These are phyloP conservation scores for Termitomyces sp. DNA, from an alignment of 768 basidiomycete species.

Conservation along the genomic window DNA sequence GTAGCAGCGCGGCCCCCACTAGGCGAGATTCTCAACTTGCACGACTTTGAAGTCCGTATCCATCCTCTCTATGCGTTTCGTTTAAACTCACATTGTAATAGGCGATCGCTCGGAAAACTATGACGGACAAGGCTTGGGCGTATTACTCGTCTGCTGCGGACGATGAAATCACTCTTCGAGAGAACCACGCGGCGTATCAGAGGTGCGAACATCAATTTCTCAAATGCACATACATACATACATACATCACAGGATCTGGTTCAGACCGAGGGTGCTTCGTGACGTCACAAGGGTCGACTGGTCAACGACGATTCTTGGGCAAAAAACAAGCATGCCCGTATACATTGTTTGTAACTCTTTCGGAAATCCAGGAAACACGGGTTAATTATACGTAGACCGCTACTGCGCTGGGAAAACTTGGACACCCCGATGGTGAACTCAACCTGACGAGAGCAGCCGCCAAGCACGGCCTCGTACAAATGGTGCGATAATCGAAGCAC, in stretches of 20 bases:
- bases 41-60: constrained; percentile 83
- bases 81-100: constrained; percentile 24
- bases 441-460: constrained; percentile 86
- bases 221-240: background rate
- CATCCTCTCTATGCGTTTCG: background rate
- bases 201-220: no score
- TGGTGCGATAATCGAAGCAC: constrained; percentile 25
- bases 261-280: constrained; percentile 80
- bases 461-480: constrained; percentile 56
- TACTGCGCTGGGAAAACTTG: constrained; percentile 88
- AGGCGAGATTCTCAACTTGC: constrained; percentile 78
- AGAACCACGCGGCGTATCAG: constrained; percentile 90
- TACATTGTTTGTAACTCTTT: constrained; percentile 59
- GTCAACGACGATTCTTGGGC: constrained; percentile 78
- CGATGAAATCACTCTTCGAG: constrained; percentile 86
- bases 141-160: constrained; percentile 97
- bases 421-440: constrained; percentile 93
- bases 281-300: constrained; percentile 85
- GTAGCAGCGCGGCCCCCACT: constrained; percentile 63
- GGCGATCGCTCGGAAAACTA: constrained; percentile 78
- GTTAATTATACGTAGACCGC: constrained; percentile 38
- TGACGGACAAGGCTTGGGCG: constrained; percentile 90
- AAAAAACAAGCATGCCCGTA: constrained; percentile 67
- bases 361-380: background rate
- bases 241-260: constrained; percentile 77